A percentile compares a stretch with the other conserved stretches of the same genome.
These are phyloP conservation scores for Curvularia hawaiiensis DNA, from an alignment of 2,329 filamentous ascomycete species.

Conservation along the genomic window DNA sequence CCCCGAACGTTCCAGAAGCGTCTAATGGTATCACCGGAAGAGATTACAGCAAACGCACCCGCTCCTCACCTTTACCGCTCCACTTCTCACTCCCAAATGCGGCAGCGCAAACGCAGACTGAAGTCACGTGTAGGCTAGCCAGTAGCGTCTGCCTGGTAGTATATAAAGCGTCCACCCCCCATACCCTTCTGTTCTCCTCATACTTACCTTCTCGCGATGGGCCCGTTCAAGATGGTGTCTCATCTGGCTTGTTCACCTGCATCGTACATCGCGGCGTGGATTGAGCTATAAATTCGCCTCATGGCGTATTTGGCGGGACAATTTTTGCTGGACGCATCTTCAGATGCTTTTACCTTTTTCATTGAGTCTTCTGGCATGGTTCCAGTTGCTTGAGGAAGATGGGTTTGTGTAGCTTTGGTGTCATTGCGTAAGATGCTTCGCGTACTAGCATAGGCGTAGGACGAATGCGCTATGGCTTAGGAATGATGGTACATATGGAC, in stretches of 20 bases:
- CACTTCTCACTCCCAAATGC: not conserved
- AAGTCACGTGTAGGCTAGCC: not conserved
- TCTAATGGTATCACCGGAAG: not conserved
- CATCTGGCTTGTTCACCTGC: constrained; percentile 33
- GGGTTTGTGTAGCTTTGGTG: not conserved
- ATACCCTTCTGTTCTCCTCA: not conserved
- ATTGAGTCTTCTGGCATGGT: constrained; percentile 38
- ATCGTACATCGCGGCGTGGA: constrained; percentile 44
- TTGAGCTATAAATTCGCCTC: constrained; percentile 33
- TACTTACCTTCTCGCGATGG: constrained; percentile 37
- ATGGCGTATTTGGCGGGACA: constrained; percentile 32
- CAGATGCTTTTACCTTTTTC: constrained; percentile 39
- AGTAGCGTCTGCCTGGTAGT: not conserved
- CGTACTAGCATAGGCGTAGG: not conserved
- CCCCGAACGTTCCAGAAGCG: not conserved
- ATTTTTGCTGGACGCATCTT: constrained; percentile 5
- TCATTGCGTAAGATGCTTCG: not conserved
- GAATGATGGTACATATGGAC: not conserved
- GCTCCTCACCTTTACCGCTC: not conserved
- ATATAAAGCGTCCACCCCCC: not conserved
- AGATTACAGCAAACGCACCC: not conserved
- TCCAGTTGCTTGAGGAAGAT: constrained; percentile 47
- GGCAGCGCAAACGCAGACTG: not conserved
- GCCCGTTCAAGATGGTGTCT: constrained; percentile 2
- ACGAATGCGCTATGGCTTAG: not conserved